Conservation (phyloP, 306 rosid species). For the Castanea crenata region DNA sequence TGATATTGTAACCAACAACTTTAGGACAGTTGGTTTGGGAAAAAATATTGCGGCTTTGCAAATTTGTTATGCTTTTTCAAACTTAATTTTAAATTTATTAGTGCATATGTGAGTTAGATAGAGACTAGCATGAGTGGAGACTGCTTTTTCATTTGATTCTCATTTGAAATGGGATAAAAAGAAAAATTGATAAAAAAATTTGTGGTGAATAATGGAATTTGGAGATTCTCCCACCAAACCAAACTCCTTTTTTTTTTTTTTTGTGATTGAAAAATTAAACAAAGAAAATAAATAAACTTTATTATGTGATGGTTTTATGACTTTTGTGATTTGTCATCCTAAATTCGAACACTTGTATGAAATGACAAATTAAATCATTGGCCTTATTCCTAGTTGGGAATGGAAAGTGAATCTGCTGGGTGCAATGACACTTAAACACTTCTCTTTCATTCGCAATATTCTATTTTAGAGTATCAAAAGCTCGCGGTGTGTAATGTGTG, state of each 20-base stretch:
- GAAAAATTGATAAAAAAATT: constrained; percentile 18
- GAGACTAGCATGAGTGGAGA: constrained; percentile 33
- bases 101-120: constrained; percentile 1
- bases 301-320: constrained; percentile 14
- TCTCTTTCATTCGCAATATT: neutral
- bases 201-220: constrained; percentile 30
- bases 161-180: constrained; percentile 4
- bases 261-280: neutral
- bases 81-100: too few species aligned
- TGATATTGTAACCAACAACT: too few species aligned
- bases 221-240: constrained; percentile 18
- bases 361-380: constrained; percentile 27
- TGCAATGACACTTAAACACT: neutral
- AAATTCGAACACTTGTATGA: constrained; percentile 46
- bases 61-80: too few species aligned
- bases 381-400: neutral
- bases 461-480: neutral
- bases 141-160: constrained; percentile 39
- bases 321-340: constrained; percentile 34
- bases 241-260: constrained; percentile 13
- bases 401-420: neutral
- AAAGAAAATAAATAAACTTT: neutral
- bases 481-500: neutral
- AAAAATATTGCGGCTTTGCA: neutral
- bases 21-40: neutral